Conservation (phyloP, 164 flowering plant genomes). For the Dillenia suffruticosa region DNA sequence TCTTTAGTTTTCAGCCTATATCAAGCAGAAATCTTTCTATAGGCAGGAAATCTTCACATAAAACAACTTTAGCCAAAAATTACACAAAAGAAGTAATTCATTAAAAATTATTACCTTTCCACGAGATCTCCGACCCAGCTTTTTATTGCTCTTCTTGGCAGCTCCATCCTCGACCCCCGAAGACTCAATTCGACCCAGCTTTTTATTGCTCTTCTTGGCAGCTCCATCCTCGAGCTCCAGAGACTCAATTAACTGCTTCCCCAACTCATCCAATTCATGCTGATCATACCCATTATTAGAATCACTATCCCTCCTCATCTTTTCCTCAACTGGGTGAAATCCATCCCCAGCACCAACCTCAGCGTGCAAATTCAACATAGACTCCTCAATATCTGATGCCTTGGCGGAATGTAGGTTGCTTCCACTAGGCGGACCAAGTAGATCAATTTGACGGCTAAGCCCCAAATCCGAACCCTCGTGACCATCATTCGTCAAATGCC, state of each 20-base stretch:
- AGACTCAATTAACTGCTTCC: slow-evolving; percentile 39
- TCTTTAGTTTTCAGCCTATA: no score
- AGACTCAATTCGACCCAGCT: slow-evolving; percentile 29
- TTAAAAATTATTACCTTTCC: slow-evolving; percentile 42
- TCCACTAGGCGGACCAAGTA: slow-evolving; percentile 53
- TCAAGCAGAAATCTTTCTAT: no score
- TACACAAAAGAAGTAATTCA: no score
- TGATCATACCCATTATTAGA: not conserved
- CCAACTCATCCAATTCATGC: slow-evolving; percentile 33
- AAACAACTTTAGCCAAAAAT: no score
- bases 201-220: slow-evolving; percentile 26
- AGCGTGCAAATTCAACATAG: slow-evolving; percentile 25
- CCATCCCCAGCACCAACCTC: slow-evolving; percentile 13
- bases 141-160: slow-evolving; percentile 28
- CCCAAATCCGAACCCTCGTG: slow-evolving; percentile 10
- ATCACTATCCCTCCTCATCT: slow-evolving; percentile 15
- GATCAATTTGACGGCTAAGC: slow-evolving; percentile 53
- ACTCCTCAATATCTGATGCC: slow-evolving; percentile 43
- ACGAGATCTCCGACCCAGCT: slow-evolving; percentile 25
- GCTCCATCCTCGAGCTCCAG: slow-evolving; percentile 39
- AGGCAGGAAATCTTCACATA: no score
- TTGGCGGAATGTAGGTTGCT: slow-evolving; percentile 49
- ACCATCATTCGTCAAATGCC: not conserved
- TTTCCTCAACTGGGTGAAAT: slow-evolving; percentile 2
- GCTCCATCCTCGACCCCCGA: slow-evolving; percentile 39